These are phyloP conservation scores for Inga oerstediana DNA, from an alignment of 306 rosid species.

Conservation along the genomic window DNA sequence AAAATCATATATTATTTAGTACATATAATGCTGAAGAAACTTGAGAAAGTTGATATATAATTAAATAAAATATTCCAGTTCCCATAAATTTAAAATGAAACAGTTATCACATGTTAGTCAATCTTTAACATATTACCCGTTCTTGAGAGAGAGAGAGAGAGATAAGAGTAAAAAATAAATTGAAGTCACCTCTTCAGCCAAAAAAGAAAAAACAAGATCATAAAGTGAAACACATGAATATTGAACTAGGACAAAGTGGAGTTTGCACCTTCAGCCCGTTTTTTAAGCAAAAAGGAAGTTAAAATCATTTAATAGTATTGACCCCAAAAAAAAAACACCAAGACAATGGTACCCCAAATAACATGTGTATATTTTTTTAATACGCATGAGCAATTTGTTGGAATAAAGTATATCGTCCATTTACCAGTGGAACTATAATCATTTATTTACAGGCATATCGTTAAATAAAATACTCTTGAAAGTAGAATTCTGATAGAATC, in stretches of 20 bases:
- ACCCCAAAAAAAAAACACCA: too few relatives aligned
- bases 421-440: not conserved
- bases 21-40: not conserved
- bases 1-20: not conserved
- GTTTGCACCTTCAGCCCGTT: not conserved
- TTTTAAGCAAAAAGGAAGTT: too few relatives aligned
- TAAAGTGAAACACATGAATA: not conserved
- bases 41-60: not conserved
- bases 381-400: not conserved
- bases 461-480: not conserved
- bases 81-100: not conserved
- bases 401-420: not conserved
- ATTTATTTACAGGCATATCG: not conserved
- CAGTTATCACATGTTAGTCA: not conserved
- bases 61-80: not conserved
- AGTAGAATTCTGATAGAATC: not conserved
- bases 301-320: too few relatives aligned
- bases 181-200: not conserved
- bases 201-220: not conserved
- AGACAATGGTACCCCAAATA: not conserved
- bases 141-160: not conserved
- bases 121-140: not conserved
- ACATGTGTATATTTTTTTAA: not conserved
- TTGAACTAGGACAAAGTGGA: not conserved
- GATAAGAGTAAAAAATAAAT: not conserved